These are phyloP conservation scores for Otatea glauca DNA, from an alignment of 176 grass and related monocot genomes.

Conservation along the genomic window DNA sequence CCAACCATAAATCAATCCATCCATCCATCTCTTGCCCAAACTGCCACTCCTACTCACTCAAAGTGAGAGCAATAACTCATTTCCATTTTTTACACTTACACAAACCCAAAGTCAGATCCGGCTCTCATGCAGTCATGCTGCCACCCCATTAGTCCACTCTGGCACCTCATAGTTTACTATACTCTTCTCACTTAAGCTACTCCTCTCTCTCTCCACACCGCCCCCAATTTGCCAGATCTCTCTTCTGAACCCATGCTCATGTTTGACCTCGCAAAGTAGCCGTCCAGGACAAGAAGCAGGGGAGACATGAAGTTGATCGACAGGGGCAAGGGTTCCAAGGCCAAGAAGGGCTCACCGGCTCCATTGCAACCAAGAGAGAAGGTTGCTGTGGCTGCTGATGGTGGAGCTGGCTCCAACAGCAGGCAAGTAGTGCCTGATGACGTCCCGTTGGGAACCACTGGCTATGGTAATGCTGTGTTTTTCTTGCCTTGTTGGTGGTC, in stretches of 20 bases:
- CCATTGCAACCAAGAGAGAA: constrained; percentile 5
- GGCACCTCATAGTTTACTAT: background rate
- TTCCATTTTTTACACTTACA: background rate
- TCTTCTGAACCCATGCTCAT: constrained; percentile 7
- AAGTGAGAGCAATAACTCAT: constrained; percentile 19
- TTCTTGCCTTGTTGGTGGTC: background rate
- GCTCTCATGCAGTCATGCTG: constrained; percentile 36
- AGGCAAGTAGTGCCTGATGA: constrained; percentile 38
- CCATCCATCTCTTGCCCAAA: background rate
- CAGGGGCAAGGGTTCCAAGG: constrained; percentile 31
- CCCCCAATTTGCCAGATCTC: background rate
- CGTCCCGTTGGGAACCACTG: background rate
- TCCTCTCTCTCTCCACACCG: background rate
- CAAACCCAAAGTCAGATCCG: constrained; percentile 36
- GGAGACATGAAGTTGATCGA: constrained; percentile 40
- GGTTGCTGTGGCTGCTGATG: constrained; percentile 3
- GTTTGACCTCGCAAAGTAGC: constrained; percentile 35
- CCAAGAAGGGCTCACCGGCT: constrained; percentile 24
- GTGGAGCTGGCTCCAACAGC: constrained; percentile 32
- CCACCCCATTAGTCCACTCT: constrained; percentile 25
- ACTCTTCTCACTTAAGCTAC: constrained; percentile 11
- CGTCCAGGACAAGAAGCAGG: background rate
- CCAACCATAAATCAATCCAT: constrained; percentile 20
- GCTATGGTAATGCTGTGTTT: background rate
- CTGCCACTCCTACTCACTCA: constrained; percentile 29